A percentile compares a stretch with the other conserved stretches of the same genome.
phyloP scores from a whole-genome alignment of 345 rosid species.

The Populus pruinosa region DNA sequence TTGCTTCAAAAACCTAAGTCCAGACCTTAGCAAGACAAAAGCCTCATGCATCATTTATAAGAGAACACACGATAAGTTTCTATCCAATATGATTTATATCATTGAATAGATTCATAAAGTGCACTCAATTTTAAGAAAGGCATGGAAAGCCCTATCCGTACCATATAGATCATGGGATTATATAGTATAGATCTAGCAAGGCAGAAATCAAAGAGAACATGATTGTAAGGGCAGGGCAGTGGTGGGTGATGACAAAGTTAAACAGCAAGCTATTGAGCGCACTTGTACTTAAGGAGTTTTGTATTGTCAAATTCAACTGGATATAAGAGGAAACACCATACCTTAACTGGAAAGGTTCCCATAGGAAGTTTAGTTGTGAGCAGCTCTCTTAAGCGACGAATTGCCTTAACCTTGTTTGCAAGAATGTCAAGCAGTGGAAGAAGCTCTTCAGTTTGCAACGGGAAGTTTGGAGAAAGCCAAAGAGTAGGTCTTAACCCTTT shows the following conservation, averaged over 20 bases:
- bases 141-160: not conserved
- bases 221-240: not conserved
- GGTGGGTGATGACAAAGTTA: constrained; percentile 1
- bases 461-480: constrained; percentile 86
- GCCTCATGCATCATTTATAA: not conserved
- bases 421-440: constrained; percentile 96
- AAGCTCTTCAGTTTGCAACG: constrained; percentile 87
- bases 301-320: not conserved
- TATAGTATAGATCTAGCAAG: not conserved
- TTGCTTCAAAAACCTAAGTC: not conserved
- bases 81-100: not conserved
- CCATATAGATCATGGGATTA: not conserved
- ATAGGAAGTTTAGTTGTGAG: constrained; percentile 89
- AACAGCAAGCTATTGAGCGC: not conserved
- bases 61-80: not conserved
- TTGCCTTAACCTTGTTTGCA: constrained; percentile 95
- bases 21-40: not conserved
- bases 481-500: constrained; percentile 90
- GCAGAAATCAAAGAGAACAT: not conserved
- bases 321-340: constrained; percentile 23
- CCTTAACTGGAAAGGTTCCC: constrained; percentile 98
- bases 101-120: not conserved
- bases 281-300: not conserved
- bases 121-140: not conserved
- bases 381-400: constrained; percentile 91